phyloP scores from a whole-genome alignment of 2,329 filamentous ascomycete genomes.

The Colletotrichum neosansevieriae region DNA sequence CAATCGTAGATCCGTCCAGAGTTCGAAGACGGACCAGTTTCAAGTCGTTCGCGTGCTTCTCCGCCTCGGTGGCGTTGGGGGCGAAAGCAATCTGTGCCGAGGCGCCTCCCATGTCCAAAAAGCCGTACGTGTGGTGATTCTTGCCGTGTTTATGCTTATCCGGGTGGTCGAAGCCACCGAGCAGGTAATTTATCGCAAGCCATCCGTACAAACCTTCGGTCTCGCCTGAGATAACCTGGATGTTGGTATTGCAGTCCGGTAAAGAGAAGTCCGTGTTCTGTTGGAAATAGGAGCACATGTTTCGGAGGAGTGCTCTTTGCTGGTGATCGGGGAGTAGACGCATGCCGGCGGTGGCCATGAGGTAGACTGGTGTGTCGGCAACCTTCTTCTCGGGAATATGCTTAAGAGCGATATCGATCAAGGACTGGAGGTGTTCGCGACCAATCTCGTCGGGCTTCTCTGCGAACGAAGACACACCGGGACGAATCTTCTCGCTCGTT shows the following conservation, averaged over 20 bases:
- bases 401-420: slow-evolving; percentile 85
- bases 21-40: slow-evolving; percentile 88
- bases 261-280: slow-evolving; percentile 83
- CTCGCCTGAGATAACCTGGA: slow-evolving; percentile 95
- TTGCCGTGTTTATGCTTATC: slow-evolving; percentile 84
- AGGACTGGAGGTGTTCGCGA: slow-evolving; percentile 80
- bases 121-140: slow-evolving; percentile 93
- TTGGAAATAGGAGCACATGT: slow-evolving; percentile 86
- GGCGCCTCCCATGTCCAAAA: slow-evolving; percentile 97
- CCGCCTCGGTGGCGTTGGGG: slow-evolving; percentile 89
- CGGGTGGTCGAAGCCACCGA: slow-evolving; percentile 88
- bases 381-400: slow-evolving; percentile 82
- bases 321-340: slow-evolving; percentile 82
- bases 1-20: slow-evolving; percentile 79
- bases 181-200: slow-evolving; percentile 95
- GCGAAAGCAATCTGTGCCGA: slow-evolving; percentile 98
- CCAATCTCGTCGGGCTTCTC: slow-evolving; percentile 82
- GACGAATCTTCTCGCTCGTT: slow-evolving; percentile 92
- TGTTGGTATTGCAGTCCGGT: slow-evolving; percentile 89
- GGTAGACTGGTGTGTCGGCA: slow-evolving; percentile 88
- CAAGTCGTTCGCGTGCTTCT: slow-evolving; percentile 89
- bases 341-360: slow-evolving; percentile 97
- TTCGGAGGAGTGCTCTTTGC: slow-evolving; percentile 77
- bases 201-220: slow-evolving; percentile 97
- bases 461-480: slow-evolving; percentile 92